Evolutionary conservation across 2,329 filamentous ascomycete genomes (phyloP).

Genomic region (Epicoccum sorghinum): DNA sequence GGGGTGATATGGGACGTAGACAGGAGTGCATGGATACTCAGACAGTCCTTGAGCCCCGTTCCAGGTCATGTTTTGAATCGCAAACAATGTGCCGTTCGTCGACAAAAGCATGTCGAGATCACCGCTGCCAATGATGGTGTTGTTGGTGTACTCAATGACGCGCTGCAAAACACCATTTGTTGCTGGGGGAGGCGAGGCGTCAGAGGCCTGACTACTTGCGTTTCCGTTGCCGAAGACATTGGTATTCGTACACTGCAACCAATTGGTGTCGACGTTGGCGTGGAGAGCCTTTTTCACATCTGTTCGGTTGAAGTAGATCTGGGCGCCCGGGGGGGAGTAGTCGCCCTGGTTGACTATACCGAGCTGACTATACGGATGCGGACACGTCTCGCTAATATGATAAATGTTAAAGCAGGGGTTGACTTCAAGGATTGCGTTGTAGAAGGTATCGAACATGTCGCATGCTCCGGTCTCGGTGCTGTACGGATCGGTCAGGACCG

Average conservation of each 20-base stretch:
- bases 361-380: conserved; percentile 47
- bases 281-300: conserved; percentile 59
- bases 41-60: conserved; percentile 57
- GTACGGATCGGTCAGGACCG: conserved; percentile 33
- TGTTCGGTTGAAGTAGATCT: conserved; percentile 59
- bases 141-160: conserved; percentile 60
- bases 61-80: conserved; percentile 62
- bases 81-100: conserved; percentile 59
- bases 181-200: conserved; percentile 49
- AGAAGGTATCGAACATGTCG: conserved; percentile 50
- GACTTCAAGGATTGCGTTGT: conserved; percentile 47
- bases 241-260: conserved; percentile 49
- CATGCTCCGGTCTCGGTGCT: conserved; percentile 37
- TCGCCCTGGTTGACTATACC: conserved; percentile 48
- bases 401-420: conserved; percentile 61
- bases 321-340: conserved; percentile 48
- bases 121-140: conserved; percentile 57
- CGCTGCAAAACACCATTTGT: conserved; percentile 51
- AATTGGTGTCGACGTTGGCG: conserved; percentile 52
- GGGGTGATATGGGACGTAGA: conserved; percentile 54
- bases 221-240: conserved; percentile 51
- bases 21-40: conserved; percentile 47
- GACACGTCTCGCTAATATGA: conserved; percentile 55
- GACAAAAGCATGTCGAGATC: conserved; percentile 57
- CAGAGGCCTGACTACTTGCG: conserved; percentile 28